Percentiles rank a stretch among this genome's conserved stretches.
These are phyloP conservation scores for Odontarrhena argentea DNA, from an alignment of 345 rosid genomes.

Conservation along the genomic window DNA sequence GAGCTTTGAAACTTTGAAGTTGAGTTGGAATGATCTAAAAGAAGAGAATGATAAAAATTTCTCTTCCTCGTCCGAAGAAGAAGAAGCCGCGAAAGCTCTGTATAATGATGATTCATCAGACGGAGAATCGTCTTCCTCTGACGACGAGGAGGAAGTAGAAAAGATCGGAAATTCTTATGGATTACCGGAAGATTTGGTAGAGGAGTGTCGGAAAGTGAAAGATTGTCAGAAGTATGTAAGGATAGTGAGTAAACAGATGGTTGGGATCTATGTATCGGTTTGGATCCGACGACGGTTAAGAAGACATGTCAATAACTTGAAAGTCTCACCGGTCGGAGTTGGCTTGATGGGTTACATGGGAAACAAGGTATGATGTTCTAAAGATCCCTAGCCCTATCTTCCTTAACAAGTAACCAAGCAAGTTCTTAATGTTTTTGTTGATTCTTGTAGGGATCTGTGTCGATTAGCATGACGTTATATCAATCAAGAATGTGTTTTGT, in stretches of 20 bases:
- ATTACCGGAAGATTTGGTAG: conserved; percentile 33
- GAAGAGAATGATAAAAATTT: conserved; percentile 41
- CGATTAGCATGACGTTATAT: conserved; percentile 89
- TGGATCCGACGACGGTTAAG: conserved; percentile 91
- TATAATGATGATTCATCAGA: conserved; percentile 36
- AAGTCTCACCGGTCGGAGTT: conserved; percentile 95
- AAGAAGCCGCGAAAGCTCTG: conserved; percentile 56
- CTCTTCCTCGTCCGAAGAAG: conserved; percentile 43
- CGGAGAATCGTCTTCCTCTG: conserved; percentile 34
- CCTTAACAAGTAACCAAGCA: conserved; percentile 16
- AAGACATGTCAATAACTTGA: conserved; percentile 82
- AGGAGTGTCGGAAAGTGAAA: conserved; percentile 43
- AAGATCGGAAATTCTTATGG: conserved; percentile 31
- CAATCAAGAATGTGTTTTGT: conserved; percentile 96
- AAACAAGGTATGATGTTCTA: conserved; percentile 68
- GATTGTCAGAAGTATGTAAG: conserved; percentile 61
- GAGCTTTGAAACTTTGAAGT: conserved; percentile 63
- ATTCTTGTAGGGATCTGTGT: conserved; percentile 89
- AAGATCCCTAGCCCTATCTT: conserved; percentile 24
- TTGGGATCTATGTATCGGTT: conserved; percentile 87
- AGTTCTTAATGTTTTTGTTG: not conserved
- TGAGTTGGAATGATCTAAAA: conserved; percentile 50
- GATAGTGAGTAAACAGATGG: conserved; percentile 98
- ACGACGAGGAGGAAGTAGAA: conserved; percentile 36
- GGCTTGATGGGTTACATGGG: conserved; percentile 99